A percentile compares a stretch with the other conserved stretches of the same genome.
phyloP scores from a whole-genome alignment of 495 filamentous ascomycete species.

The Hypoxylon fuscum region DNA sequence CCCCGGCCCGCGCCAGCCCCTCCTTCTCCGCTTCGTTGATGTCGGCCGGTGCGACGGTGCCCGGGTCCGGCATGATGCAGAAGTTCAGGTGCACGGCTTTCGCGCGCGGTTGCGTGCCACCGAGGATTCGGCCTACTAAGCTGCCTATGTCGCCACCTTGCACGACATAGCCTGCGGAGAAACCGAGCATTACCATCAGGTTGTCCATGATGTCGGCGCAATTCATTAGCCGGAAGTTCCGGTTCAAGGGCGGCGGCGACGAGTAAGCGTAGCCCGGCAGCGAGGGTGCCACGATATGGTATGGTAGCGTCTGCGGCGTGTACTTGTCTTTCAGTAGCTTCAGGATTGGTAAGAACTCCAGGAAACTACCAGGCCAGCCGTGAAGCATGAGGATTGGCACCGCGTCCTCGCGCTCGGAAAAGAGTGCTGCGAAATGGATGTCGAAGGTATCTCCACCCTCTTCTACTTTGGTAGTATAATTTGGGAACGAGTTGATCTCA shows the following conservation, averaged over 20 bases:
- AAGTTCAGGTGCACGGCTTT: slow-evolving; percentile 12
- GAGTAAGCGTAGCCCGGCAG: slow-evolving; percentile 72
- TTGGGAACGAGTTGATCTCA: slow-evolving; percentile 69
- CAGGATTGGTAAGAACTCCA: slow-evolving; percentile 62
- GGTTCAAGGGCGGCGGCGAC: slow-evolving; percentile 57
- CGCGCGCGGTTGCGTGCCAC: neutral
- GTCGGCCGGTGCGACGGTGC: neutral
- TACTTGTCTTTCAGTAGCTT: slow-evolving; percentile 59
- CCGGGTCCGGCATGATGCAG: slow-evolving; percentile 11
- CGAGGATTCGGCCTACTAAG: slow-evolving; percentile 50
- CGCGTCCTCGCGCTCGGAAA: slow-evolving; percentile 66
- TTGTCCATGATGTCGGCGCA: slow-evolving; percentile 61
- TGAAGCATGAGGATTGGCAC: slow-evolving; percentile 66
- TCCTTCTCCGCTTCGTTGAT: slow-evolving; percentile 49
- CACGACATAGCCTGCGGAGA: slow-evolving; percentile 66
- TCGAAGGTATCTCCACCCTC: slow-evolving; percentile 50
- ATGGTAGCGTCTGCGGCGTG: slow-evolving; percentile 64
- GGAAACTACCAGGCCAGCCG: slow-evolving; percentile 58
- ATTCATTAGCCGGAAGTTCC: slow-evolving; percentile 55
- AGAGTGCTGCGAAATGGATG: slow-evolving; percentile 71
- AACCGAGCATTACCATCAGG: slow-evolving; percentile 68
- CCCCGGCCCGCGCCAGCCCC: slow-evolving; percentile 42
- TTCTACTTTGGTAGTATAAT: slow-evolving; percentile 64
- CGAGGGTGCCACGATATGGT: slow-evolving; percentile 72
- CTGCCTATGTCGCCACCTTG: slow-evolving; percentile 76